Base-by-base conservation (phyloP, 306 rosid genomes). In the Arachis hypogaea region DNA sequence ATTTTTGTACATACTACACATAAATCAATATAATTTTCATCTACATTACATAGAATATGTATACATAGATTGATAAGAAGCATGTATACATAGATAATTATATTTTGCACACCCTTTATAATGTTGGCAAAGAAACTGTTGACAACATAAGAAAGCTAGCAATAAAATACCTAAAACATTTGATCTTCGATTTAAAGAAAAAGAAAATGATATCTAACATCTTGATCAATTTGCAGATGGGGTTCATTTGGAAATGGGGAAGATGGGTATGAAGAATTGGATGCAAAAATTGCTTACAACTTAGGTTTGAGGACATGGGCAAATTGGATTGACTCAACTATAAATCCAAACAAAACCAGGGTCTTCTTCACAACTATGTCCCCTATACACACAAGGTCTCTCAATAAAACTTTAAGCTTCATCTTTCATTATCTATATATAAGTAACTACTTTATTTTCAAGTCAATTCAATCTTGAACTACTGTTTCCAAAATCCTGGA, bases 301-400 rank as follows among this genome's bases (percentile, higher is more conserved):
- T 72, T 89, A 22, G 92, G 83, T 9, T 59, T 92, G 72, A 89
- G 83, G 75, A 92, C 97, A 10, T 92, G 97, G 96, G 97, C 97
- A 12, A 92, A 92, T 41, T 92, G 97, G 97, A 88, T 89, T 4
- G 97, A 92, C 78, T 75, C 92, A n/a, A 87, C 74, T 6, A 12
- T 92, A 11, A 71, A 92, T 75, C 92, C 97, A 7, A 92, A 87
- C 68, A 82, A 71, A 40, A 92, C 97, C 7, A 63, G 87, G 6
- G 89, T 89, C 63, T 92, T 92, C 84, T 92, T 92, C 79, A 89
- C 93, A 22, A 84, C 97, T 0, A 89, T 92, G 90, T 92, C 97
- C 42, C 96, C 96, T 11, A 83, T 90, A 8, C 97, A 92, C 68
- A 82, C 88, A 5, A 92, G 90, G 97, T 85, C 18, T 85, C 62